phyloP scores from a whole-genome alignment of 2,329 filamentous ascomycete species.

The Penicillium sp. region DNA sequence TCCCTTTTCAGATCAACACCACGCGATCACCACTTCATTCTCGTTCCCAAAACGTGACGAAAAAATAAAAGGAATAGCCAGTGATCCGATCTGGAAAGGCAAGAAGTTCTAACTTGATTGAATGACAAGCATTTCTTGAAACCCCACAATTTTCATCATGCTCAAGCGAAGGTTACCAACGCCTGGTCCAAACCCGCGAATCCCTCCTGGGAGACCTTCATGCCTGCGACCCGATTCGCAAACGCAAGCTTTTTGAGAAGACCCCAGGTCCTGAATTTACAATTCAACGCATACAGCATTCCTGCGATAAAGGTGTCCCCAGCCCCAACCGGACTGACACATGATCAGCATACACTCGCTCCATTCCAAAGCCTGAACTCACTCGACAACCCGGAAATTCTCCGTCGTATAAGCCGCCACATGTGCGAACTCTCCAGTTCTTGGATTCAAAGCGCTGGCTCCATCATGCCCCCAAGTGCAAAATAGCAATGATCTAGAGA shows the following conservation, averaged over 20 bases:
- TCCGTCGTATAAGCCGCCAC: conserved; percentile 47
- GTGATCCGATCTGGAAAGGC: too few relatives aligned
- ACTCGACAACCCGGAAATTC: conserved; percentile 59
- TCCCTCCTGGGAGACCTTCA: conserved; percentile 68
- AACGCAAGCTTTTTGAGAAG: conserved; percentile 56
- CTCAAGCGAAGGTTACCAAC: background rate
- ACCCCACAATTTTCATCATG: background rate
- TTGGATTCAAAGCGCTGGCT: conserved; percentile 50
- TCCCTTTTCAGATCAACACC: background rate
- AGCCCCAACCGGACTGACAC: conserved; percentile 65
- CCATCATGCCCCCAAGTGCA: conserved; percentile 64
- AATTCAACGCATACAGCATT: conserved; percentile 64
- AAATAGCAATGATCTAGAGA: conserved; percentile 49
- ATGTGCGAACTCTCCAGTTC: conserved; percentile 37
- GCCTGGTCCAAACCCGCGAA: conserved; percentile 56
- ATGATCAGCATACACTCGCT: conserved; percentile 12
- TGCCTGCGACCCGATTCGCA: conserved; percentile 66
- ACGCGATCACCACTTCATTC: background rate
- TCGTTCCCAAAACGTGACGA: background rate
- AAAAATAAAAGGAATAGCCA: background rate
- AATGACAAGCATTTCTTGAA: background rate
- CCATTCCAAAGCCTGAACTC: conserved; percentile 35
- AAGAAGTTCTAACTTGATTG: background rate
- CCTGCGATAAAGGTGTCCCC: conserved; percentile 77
- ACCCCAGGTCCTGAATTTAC: conserved; percentile 53